A percentile compares a stretch with the other conserved stretches of the same genome.
These are phyloP conservation scores for Glebionis coronaria DNA, from an alignment of 129 eudicot genomes.

Conservation along the genomic window DNA sequence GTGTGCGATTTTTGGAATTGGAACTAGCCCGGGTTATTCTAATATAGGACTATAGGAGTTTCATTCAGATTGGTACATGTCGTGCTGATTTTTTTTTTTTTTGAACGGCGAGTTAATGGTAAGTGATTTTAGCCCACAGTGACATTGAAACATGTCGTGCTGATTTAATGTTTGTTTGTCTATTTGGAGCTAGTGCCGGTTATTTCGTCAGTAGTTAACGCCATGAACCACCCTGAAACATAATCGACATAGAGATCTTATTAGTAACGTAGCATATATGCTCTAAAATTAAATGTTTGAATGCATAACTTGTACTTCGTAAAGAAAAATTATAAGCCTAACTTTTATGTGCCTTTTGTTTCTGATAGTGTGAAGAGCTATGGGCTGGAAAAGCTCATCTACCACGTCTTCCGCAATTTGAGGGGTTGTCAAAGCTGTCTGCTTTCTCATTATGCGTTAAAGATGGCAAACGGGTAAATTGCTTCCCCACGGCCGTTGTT, in stretches of 20 bases:
- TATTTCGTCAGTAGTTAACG: background rate
- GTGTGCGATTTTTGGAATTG: background rate
- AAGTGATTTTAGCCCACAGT: too few species aligned
- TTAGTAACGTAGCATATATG: too few species aligned
- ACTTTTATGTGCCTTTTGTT: background rate
- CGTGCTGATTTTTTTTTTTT: background rate
- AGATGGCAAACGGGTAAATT: slow-evolving; percentile 68
- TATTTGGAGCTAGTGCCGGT: too few species aligned
- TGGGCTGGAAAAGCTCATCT: slow-evolving; percentile 83
- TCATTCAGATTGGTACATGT: background rate
- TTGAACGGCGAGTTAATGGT: too few species aligned
- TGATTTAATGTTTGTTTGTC: background rate
- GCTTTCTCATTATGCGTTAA: slow-evolving; percentile 50
- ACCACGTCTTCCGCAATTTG: slow-evolving; percentile 55
- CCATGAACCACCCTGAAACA: background rate
- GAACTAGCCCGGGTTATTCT: background rate
- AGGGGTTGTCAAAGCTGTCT: slow-evolving; percentile 54
- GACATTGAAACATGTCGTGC: background rate
- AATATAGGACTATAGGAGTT: background rate
- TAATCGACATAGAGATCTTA: background rate
- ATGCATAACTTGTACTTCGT: too few species aligned
- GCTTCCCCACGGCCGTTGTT: background rate
- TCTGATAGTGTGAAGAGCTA: slow-evolving; percentile 56
- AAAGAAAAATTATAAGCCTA: too few species aligned
- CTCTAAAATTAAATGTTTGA: too few species aligned